Conservation (phyloP, 257 asterid genomes). For the Schizonepeta tenuifolia region DNA sequence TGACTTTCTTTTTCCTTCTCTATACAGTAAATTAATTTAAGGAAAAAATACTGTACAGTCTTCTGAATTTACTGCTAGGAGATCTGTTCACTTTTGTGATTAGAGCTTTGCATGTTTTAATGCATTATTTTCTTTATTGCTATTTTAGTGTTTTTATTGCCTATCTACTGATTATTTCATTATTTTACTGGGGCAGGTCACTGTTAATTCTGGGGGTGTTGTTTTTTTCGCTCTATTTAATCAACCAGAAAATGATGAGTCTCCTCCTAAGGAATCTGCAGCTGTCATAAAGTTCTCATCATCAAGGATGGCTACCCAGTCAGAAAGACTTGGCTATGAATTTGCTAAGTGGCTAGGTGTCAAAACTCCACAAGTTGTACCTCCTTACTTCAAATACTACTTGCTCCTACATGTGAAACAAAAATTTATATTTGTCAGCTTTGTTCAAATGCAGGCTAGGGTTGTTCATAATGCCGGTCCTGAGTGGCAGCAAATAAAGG, state of each 20-base stretch:
- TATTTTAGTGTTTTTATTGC: constrained; percentile 10
- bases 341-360: constrained; percentile 99
- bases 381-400: constrained; percentile 45
- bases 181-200: constrained; percentile 62
- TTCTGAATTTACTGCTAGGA: constrained; percentile 1
- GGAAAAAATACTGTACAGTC: neutral
- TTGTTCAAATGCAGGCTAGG: constrained; percentile 65
- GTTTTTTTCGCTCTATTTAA: constrained; percentile 91
- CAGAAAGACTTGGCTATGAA: constrained; percentile 97
- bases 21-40: neutral
- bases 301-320: constrained; percentile 99
- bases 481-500: constrained; percentile 95
- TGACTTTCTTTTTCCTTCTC: neutral
- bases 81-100: neutral
- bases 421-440: constrained; percentile 14
- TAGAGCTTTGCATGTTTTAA: neutral
- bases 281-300: constrained; percentile 97
- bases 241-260: constrained; percentile 71
- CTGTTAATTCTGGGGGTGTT: constrained; percentile 98
- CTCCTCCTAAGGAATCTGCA: constrained; percentile 80
- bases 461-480: constrained; percentile 83
- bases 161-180: constrained; percentile 34
- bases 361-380: constrained; percentile 94
- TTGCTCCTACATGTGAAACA: constrained; percentile 33
- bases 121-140: neutral